phyloP scores from a whole-genome alignment of 2,329 filamentous ascomycete genomes.

The Arthrobotrys megalospora region DNA sequence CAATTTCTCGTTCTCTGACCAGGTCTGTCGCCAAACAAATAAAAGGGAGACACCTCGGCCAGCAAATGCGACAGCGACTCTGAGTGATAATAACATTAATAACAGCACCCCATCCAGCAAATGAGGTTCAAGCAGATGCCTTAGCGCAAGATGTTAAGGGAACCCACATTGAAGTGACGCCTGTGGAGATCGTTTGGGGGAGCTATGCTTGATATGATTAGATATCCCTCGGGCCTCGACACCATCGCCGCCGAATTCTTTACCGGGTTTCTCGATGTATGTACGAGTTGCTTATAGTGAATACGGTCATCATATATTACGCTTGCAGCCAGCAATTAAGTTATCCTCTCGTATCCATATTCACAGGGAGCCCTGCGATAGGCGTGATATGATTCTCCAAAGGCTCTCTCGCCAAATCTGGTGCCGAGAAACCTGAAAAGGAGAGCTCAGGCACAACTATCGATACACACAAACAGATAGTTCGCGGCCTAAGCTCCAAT shows the following conservation, averaged over 20 bases:
- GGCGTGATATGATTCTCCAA: conserved; percentile 14
- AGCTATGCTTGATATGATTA: conserved; percentile 40
- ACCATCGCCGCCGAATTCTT: not conserved
- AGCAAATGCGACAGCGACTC: conserved; percentile 42
- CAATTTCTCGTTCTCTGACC: conserved; percentile 41
- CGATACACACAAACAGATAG: conserved; percentile 37
- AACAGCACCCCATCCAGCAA: conserved; percentile 44
- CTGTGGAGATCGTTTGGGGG: conserved; percentile 55
- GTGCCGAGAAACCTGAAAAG: conserved; percentile 49
- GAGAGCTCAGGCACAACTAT: conserved; percentile 55
- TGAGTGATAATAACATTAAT: conserved; percentile 48
- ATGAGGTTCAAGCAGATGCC: conserved; percentile 45
- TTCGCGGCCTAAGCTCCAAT: conserved; percentile 10
- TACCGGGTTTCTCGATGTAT: conserved; percentile 4
- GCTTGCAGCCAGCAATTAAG: conserved; percentile 8
- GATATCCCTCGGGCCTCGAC: conserved; percentile 6
- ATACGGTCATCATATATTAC: conserved; percentile 36
- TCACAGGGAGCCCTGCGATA: conserved; percentile 11
- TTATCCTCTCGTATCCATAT: conserved; percentile 22
- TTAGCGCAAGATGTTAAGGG: conserved; percentile 45
- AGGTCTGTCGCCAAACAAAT: conserved; percentile 29
- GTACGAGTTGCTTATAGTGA: conserved; percentile 28
- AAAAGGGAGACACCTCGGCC: conserved; percentile 44
- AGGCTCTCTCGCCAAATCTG: conserved; percentile 44
- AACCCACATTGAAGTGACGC: conserved; percentile 22